Evolutionary conservation across 2,329 filamentous ascomycete genomes (phyloP), one percentile per base, ranked within the genome.

Genomic region (Fusarium gaditjirri): DNA sequence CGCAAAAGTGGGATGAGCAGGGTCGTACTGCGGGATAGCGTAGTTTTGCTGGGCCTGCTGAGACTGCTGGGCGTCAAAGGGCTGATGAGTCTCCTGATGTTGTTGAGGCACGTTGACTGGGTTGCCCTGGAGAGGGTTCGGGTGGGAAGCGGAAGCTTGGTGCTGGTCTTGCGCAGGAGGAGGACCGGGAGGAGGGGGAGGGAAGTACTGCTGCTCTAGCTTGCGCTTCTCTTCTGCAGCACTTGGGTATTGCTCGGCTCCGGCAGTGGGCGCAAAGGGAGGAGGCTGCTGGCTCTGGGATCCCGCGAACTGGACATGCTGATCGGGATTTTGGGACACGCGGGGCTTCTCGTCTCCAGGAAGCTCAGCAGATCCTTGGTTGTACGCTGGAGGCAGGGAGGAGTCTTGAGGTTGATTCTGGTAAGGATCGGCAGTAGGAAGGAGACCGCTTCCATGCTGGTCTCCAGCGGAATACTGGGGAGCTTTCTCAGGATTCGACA

Each of bases 1-100:
- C 2, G 78, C 78, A 68, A 80, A 80, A 41, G 68, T 66, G 38
- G 79, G 78, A 33, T 75, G 72, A 6, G 78, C 78, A 52, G 79
- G 78, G 43, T 79, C 73, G 44, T 81, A 80, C 8, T 75, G 65
- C 5, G 79, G 78, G 29, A 81, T 80, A 12, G 65, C 49, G 29
- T 80, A 80, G 52, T 63, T 67, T 17, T 76, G 73, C 16, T 72
- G 71, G 9, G 55, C 17, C 13, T 66, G 59, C 38, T 69, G 66
- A n/a, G 43, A 33, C 9, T 61, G 46, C 21, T 52, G 53, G 16
- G 52, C 17, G 9, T 68, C 52, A 8, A 43, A 35, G 3, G 61
- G 68, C 27, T 42, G 44, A 2, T 62, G 53, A 38, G 54, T 38
- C 12, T 70, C 68, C 39, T 50, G 31, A 35, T 70, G 36, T 14